Evolutionary conservation across 345 rosid species (phyloP).

Genomic region (Bruguiera sexangula): DNA sequence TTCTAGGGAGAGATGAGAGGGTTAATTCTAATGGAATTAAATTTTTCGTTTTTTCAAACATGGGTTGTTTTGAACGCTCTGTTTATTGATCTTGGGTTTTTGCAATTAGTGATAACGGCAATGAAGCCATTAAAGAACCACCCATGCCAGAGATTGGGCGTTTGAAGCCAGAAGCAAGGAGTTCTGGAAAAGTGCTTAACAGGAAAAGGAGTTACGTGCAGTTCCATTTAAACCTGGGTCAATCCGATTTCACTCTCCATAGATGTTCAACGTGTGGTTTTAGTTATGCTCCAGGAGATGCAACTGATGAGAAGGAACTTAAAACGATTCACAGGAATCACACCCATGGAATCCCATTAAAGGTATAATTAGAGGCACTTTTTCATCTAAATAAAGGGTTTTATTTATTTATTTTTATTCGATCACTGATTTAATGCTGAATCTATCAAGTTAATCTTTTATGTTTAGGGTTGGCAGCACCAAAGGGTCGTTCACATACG

Average conservation of each 20-base stretch:
- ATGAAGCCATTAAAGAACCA: slow-evolving; percentile 18
- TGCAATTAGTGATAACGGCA: slow-evolving; percentile 7
- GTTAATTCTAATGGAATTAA: no score
- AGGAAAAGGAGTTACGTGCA: slow-evolving; percentile 80
- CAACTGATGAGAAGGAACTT: slow-evolving; percentile 71
- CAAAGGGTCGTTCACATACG: slow-evolving; percentile 50
- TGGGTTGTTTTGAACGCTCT: background rate
- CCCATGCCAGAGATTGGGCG: slow-evolving; percentile 9
- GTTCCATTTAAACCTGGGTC: slow-evolving; percentile 76
- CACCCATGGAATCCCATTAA: slow-evolving; percentile 66
- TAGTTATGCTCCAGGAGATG: slow-evolving; percentile 70
- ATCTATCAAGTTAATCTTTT: no score
- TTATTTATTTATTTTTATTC: background rate
- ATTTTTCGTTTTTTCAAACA: background rate
- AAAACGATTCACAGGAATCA: slow-evolving; percentile 56
- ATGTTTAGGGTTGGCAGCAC: slow-evolving; percentile 55
- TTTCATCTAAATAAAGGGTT: background rate
- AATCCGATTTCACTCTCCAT: slow-evolving; percentile 77
- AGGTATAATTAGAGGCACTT: slow-evolving; percentile 32
- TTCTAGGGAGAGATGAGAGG: background rate
- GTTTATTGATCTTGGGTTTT: background rate
- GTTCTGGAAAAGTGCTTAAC: slow-evolving; percentile 34
- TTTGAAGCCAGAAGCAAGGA: slow-evolving; percentile 19
- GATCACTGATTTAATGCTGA: no score
- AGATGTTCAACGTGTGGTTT: slow-evolving; percentile 53